These are phyloP conservation scores for Dovyalis caffra DNA, from an alignment of 345 rosid species.

Conservation along the genomic window DNA sequence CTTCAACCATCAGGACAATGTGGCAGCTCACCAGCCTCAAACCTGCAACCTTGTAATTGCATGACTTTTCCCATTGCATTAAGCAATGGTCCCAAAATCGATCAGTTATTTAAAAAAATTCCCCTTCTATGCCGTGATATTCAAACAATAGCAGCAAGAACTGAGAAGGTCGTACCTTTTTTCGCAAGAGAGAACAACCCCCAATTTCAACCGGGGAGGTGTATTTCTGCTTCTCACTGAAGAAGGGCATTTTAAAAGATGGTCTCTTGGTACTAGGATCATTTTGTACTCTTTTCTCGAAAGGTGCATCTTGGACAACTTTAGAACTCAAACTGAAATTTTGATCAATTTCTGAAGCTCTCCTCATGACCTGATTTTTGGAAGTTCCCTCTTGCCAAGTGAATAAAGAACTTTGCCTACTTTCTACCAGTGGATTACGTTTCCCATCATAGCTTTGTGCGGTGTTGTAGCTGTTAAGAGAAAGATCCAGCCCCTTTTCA, in stretches of 20 bases:
- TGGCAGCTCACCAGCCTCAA: neutral
- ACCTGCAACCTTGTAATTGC: neutral
- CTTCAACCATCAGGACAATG: neutral
- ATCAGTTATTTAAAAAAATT: neutral
- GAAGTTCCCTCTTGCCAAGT: conserved; percentile 29
- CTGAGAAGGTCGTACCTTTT: conserved; percentile 44
- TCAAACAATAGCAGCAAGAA: conserved; percentile 8
- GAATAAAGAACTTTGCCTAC: conserved; percentile 20
- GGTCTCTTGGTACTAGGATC: conserved; percentile 34
- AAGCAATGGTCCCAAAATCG: neutral
- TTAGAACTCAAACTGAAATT: conserved; percentile 37
- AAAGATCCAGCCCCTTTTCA: conserved; percentile 41
- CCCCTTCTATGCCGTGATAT: neutral
- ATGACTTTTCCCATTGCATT: neutral
- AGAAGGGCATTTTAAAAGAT: conserved; percentile 26
- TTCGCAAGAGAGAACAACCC: conserved; percentile 33
- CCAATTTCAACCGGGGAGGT: conserved; percentile 34
- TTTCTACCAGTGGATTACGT: conserved; percentile 29
- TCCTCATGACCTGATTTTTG: conserved; percentile 32
- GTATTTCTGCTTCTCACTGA: conserved; percentile 33
- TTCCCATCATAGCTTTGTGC: conserved; percentile 35
- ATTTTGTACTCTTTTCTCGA: conserved; percentile 30
- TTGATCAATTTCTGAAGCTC: conserved; percentile 34
- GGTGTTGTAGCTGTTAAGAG: conserved; percentile 41
- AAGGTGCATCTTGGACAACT: conserved; percentile 33